A percentile compares a stretch with the other conserved stretches of the same genome.
phyloP scores from a whole-genome alignment of 345 rosid genomes.

The Cardamine chenopodiifolia region DNA sequence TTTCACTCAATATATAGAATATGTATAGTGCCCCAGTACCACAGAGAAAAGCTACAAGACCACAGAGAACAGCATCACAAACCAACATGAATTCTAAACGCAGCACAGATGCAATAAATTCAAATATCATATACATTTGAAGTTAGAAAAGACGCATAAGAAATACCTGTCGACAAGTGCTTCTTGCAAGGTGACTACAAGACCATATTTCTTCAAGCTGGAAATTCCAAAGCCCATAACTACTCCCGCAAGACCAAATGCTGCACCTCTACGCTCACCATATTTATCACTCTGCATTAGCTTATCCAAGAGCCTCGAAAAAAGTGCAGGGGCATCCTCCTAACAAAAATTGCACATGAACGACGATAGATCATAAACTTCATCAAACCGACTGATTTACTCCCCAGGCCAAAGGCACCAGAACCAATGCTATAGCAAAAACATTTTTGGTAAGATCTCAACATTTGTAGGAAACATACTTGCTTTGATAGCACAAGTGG shows the following conservation, averaged over 20 bases:
- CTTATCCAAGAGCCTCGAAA: slow-evolving; percentile 77
- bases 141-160: not conserved
- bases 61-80: slow-evolving; percentile 1
- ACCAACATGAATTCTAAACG: not conserved
- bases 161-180: slow-evolving; percentile 78
- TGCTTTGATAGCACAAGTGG: slow-evolving; percentile 83
- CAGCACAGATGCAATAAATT: slow-evolving; percentile 6
- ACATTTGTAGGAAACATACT: slow-evolving; percentile 50
- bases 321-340: slow-evolving; percentile 78
- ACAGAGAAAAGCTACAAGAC: not conserved
- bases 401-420: no score
- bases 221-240: slow-evolving; percentile 92
- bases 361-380: not conserved
- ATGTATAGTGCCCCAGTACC: not conserved
- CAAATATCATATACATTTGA: slow-evolving; percentile 4
- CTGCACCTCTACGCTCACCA: slow-evolving; percentile 98
- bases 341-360: slow-evolving; percentile 33
- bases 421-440: slow-evolving; percentile 22
- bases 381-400: not conserved
- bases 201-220: slow-evolving; percentile 79
- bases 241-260: slow-evolving; percentile 96
- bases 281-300: slow-evolving; percentile 90
- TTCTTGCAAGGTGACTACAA: slow-evolving; percentile 62
- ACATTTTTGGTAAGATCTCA: not conserved
- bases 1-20: not conserved